Evolutionary conservation across 2,329 filamentous ascomycete genomes (phyloP), one percentile per base, ranked within the genome.

Genomic region (Clonostachys rhizophaga): DNA sequence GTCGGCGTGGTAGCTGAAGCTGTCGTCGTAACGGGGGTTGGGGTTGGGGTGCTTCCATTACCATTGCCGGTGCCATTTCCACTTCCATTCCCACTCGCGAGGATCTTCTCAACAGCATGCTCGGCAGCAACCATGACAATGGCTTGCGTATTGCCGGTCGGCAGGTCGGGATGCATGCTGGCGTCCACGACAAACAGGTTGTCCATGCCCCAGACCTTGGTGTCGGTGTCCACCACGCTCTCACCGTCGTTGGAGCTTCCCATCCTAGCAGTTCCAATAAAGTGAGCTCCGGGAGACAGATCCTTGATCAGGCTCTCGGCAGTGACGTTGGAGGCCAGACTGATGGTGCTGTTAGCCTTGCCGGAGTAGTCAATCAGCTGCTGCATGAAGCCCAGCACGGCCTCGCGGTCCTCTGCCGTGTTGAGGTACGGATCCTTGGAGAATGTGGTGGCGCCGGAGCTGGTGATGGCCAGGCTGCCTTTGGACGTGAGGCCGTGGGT

Each of bases 401-500:
- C 60, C 47, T 58, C 54, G 10, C 46, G 49, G 44, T 66, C 63
- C 6, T 54, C 60, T 1, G 53, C 49, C 1, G 58, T 71, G 49
- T 65, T 66, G 47, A 65, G 58, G 50, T 54, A 65, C 8, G 68
- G 64, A 43, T 59, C 56, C 35, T 62, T 61, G 12, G 62, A 63
- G 42, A 73, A 70, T 50, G 70, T 64, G 34, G 74, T 75, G 11
- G 60, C 52, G 20, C 68, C 69, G 1, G 61, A 54, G 18, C 63
- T 55, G 18, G 65, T 69, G 34, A 75, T 68, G 14, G 61, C 60
- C 13, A 77, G 61, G 10, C 69, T 56, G 36, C 75, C 70, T 44
- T 68, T 63, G 40, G 76, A 77, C 5, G 68, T 70, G 5, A 72
- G 67, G 16, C 73, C 72, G 39, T 76, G 74, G 16, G 69, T 76